phyloP scores from a whole-genome alignment of 768 basidiomycete genomes.

The Panellus pusillus region DNA sequence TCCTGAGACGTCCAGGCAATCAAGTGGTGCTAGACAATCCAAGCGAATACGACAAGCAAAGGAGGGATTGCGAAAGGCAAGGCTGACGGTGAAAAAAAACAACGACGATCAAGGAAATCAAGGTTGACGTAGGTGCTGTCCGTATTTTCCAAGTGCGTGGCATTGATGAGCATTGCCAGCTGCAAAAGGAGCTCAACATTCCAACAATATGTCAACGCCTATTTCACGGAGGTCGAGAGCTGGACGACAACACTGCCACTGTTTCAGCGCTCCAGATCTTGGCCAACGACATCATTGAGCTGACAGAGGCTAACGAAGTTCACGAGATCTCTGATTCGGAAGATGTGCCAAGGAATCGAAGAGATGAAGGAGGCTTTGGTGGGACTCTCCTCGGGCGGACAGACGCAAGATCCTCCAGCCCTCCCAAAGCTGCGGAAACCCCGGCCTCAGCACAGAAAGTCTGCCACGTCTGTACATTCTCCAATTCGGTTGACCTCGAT shows the following conservation, averaged over 20 bases:
- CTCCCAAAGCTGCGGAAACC: conserved; percentile 9
- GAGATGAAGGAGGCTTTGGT: conserved; percentile 69
- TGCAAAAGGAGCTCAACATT: conserved; percentile 61
- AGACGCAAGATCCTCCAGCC: conserved; percentile 12
- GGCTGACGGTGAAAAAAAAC: conserved; percentile 58
- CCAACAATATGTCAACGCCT: conserved; percentile 78
- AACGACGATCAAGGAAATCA: conserved; percentile 78
- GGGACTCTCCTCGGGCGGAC: conserved; percentile 64
- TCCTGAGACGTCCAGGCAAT: conserved; percentile 34
- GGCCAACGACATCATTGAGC: conserved; percentile 63
- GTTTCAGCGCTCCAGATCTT: conserved; percentile 52
- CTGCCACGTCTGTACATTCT: conserved; percentile 61
- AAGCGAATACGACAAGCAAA: conserved; percentile 64
- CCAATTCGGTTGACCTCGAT: conserved; percentile 44
- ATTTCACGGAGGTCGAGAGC: conserved; percentile 59
- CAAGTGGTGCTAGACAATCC: conserved; percentile 57
- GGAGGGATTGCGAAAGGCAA: conserved; percentile 49
- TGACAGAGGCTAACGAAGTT: conserved; percentile 63
- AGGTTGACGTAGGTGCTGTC: conserved; percentile 55
- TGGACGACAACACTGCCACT: conserved; percentile 61
- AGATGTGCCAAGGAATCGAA: conserved; percentile 40
- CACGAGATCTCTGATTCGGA: conserved; percentile 57
- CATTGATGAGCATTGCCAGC: conserved; percentile 34
- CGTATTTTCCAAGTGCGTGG: conserved; percentile 2
- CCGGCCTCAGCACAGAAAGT: conserved; percentile 33